Conservation (phyloP, 106 monocot species). For the Agapanthus africanus region DNA sequence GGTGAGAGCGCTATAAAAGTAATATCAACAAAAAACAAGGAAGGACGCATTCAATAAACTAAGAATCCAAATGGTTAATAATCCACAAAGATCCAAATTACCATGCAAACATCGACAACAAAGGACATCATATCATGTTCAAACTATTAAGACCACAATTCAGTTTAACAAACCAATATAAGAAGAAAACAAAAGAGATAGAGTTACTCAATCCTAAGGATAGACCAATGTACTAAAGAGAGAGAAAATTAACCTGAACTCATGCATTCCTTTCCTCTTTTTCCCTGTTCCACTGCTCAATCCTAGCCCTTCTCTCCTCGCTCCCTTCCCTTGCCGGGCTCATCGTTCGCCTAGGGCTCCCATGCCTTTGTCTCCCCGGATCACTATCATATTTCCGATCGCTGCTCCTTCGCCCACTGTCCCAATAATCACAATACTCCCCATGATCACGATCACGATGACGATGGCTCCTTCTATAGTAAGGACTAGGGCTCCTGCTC, state of each 20-base stretch:
- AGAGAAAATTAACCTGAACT: slow-evolving; percentile 18
- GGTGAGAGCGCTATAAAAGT: not conserved
- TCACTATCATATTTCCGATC: slow-evolving; percentile 33
- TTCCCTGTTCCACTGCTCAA: slow-evolving; percentile 76
- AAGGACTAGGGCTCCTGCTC: slow-evolving; percentile 30
- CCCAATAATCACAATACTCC: slow-evolving; percentile 18
- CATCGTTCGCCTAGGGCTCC: slow-evolving; percentile 27
- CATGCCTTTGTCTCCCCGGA: slow-evolving; percentile 26
- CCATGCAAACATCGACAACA: not conserved
- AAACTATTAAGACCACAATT: slow-evolving; percentile 1
- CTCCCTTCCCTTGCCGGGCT: slow-evolving; percentile 56
- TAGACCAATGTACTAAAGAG: not conserved
- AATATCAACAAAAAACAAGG: not conserved
- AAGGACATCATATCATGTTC: not conserved
- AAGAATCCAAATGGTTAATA: not conserved
- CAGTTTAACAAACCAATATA: not conserved
- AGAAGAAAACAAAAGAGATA: not conserved
- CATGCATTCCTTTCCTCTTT: slow-evolving; percentile 33
- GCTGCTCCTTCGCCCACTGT: slow-evolving; percentile 16
- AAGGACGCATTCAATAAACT: not conserved
- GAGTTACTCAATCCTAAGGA: not conserved
- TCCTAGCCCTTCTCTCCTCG: slow-evolving; percentile 61
- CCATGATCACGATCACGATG: slow-evolving; percentile 25
- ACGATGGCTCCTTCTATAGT: slow-evolving; percentile 19
- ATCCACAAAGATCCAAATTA: not conserved